These are phyloP conservation scores for Chaetomiaceae sp. DNA, from an alignment of 2,329 filamentous ascomycete genomes.

Conservation along the genomic window DNA sequence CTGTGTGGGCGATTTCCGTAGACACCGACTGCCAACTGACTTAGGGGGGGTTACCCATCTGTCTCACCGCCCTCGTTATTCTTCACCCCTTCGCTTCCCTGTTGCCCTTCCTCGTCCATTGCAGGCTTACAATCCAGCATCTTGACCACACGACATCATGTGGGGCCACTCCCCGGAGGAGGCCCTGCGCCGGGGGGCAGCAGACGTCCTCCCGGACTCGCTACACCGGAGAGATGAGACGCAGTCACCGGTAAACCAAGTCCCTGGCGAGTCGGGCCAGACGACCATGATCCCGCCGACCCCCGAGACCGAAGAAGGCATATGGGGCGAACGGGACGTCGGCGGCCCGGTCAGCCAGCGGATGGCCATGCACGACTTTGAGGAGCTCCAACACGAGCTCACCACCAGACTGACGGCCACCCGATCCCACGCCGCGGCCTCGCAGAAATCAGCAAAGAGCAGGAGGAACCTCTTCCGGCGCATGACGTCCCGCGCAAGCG, in stretches of 20 bases:
- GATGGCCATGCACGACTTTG: constrained; percentile 26
- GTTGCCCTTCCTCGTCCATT: neutral
- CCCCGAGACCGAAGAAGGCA: constrained; percentile 14
- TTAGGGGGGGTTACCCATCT: too few species aligned
- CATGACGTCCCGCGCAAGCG: constrained; percentile 19
- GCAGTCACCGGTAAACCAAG: neutral
- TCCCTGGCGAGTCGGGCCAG: constrained; percentile 5
- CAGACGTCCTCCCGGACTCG: constrained; percentile 17
- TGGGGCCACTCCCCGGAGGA: constrained; percentile 23
- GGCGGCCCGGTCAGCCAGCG: constrained; percentile 25
- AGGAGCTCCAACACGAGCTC: constrained; percentile 24
- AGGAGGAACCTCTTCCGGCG: constrained; percentile 19
- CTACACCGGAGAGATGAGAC: constrained; percentile 23
- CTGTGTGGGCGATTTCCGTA: neutral
- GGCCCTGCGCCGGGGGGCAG: constrained; percentile 20
- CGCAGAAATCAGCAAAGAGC: constrained; percentile 14
- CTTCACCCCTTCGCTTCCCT: neutral
- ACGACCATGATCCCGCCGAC: constrained; percentile 13
- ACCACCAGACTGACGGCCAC: constrained; percentile 12
- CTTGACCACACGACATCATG: constrained; percentile 10
- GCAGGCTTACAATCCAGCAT: neutral
- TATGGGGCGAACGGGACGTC: constrained; percentile 27
- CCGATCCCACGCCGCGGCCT: constrained; percentile 17
- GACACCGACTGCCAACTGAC: constrained; percentile 3
- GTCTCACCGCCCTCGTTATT: too few species aligned